Base-by-base conservation (phyloP, 2,329 filamentous ascomycete genomes). In the Xylaria polymorpha region DNA sequence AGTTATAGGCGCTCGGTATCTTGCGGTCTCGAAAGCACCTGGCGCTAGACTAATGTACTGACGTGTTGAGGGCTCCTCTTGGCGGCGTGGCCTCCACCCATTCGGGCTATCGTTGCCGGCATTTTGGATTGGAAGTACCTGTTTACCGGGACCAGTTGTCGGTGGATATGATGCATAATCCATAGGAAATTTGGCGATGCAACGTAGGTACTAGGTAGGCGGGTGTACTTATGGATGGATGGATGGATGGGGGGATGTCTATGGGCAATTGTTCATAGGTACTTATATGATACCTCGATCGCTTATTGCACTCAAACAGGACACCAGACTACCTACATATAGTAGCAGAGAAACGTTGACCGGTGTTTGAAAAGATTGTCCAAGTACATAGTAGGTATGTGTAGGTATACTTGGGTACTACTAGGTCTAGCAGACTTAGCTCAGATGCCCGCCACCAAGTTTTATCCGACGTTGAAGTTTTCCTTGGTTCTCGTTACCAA, bases 1-100 rank as follows among this genome's bases (percentile, higher is more conserved):
- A 77, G 74, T 75, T 85, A 65, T 85, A 76, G 76, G 63, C 39
- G 41, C 25, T 25, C 32, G 41, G 64, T 51, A 66, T 68, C 69
- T 73, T 72, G 70, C 67, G 67, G 71, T 68, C 71, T 70, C 32
- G 60, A 25, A 57, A 61, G 29, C 39, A 61, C 57, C 56, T 64
- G 14, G 65, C 65, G 61, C 67, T 70, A 70, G 51, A 53, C 55
- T 61, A 44, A 12, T 29, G 41, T 44, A 60, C 66, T 68, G 69
- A 67, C 67, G 64, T 71, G 65, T 64, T 60, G 66, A 57, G 39
- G 59, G 56, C 51, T 63, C 46, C 57, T 69, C 64, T 70, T 70
- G 65, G 69, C 67, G 37, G 50, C 68, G 64, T 67, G 64, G 67
- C 62, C 57, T 58, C 43, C 57, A 58, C 46, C 56, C 18, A 61